phyloP scores from a whole-genome alignment of 345 rosid genomes.

The Iberis pinnata region DNA sequence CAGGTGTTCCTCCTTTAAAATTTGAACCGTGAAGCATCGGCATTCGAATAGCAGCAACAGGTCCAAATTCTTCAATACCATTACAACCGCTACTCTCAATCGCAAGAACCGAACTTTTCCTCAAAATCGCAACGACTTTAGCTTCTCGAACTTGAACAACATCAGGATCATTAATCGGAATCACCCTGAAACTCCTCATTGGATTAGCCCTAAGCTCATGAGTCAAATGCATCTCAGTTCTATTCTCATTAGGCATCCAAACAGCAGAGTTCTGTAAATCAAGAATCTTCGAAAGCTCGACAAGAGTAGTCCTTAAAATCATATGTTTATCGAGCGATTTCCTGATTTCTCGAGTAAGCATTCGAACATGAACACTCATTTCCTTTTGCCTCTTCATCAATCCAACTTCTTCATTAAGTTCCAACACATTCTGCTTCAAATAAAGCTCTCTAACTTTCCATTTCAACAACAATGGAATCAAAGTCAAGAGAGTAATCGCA shows the following conservation, averaged over 20 bases:
- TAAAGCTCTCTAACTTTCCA: slow-evolving; percentile 89
- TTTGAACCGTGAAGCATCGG: slow-evolving; percentile 80
- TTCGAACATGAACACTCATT: slow-evolving; percentile 78
- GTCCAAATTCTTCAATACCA: slow-evolving; percentile 50
- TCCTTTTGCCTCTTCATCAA: slow-evolving; percentile 86
- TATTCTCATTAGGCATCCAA: slow-evolving; percentile 89
- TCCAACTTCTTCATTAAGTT: slow-evolving; percentile 83
- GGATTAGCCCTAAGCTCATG: slow-evolving; percentile 53
- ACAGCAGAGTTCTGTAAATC: slow-evolving; percentile 78
- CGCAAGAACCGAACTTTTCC: slow-evolving; percentile 61
- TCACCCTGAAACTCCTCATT: slow-evolving; percentile 32
- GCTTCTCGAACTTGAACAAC: slow-evolving; percentile 56
- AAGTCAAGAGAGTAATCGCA: slow-evolving; percentile 73
- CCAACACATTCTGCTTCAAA: slow-evolving; percentile 77
- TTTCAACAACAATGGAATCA: slow-evolving; percentile 80
- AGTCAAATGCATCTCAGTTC: slow-evolving; percentile 64
- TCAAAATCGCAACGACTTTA: slow-evolving; percentile 55
- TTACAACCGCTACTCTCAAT: slow-evolving; percentile 48
- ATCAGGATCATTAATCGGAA: slow-evolving; percentile 50
- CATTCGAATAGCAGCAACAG: slow-evolving; percentile 85
- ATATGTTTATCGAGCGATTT: slow-evolving; percentile 85
- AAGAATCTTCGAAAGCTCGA: slow-evolving; percentile 84
- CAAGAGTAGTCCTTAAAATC: slow-evolving; percentile 71
- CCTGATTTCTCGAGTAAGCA: slow-evolving; percentile 79
- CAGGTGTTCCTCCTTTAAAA: slow-evolving; percentile 92